These are phyloP conservation scores for Leccinellum rugosiceps DNA, from an alignment of 768 basidiomycete species.

Conservation along the genomic window DNA sequence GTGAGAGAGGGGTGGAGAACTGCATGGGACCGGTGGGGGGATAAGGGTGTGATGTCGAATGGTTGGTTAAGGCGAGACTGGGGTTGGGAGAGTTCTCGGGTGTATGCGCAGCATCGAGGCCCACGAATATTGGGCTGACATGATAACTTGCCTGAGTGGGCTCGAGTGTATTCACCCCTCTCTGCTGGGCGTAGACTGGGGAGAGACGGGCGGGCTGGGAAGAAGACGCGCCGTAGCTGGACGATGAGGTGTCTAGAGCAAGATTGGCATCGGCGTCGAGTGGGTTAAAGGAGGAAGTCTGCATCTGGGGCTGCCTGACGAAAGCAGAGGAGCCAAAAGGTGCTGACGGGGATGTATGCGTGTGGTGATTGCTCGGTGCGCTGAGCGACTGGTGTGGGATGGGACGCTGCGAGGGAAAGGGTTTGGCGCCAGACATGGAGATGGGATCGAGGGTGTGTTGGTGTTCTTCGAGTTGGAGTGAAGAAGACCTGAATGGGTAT, in stretches of 20 bases:
- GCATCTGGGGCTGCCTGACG: constrained; percentile 7
- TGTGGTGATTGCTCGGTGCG: constrained; percentile 4
- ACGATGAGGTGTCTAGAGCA: constrained; percentile 12
- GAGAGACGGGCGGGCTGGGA: constrained; percentile 6
- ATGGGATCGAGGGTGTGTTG: constrained; percentile 16
- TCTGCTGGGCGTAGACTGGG: constrained; percentile 14
- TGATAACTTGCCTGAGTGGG: constrained; percentile 18
- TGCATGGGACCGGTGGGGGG: constrained; percentile 29
- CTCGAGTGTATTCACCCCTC: constrained; percentile 5
- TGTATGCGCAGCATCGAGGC: constrained; percentile 4
- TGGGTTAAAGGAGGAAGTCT: constrained; percentile 9
- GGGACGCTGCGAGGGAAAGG: constrained; percentile 12
- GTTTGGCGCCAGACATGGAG: background rate
- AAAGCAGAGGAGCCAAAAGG: constrained; percentile 14
- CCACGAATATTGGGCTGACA: constrained; percentile 3
- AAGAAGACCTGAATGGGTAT: constrained; percentile 12
- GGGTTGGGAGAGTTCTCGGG: constrained; percentile 14
- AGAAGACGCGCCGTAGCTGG: constrained; percentile 13
- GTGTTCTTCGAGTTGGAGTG: constrained; percentile 29
- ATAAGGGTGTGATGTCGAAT: constrained; percentile 13
- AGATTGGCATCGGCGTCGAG: constrained; percentile 5
- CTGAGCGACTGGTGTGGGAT: constrained; percentile 1
- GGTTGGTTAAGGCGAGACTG: background rate
- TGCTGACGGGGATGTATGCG: constrained; percentile 14
- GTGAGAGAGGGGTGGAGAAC: constrained; percentile 28